Evolutionary conservation across 2,329 filamentous ascomycete species (phyloP).

Genomic region (Elsinoe perseae): DNA sequence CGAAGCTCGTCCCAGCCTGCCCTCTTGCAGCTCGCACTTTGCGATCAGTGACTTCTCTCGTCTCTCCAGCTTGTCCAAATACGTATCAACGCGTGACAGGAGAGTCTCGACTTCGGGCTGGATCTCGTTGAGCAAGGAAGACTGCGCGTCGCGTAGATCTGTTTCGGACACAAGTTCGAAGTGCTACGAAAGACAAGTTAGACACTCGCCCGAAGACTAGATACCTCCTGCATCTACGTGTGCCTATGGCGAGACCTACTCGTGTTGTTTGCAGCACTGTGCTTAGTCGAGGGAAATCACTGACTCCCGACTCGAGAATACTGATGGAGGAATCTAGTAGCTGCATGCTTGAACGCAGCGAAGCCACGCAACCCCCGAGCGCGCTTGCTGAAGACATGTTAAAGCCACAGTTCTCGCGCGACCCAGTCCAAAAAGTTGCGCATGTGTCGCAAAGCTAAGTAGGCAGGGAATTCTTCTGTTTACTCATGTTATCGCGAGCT

Average conservation of each 20-base stretch:
- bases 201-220: background rate
- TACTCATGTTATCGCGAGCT: constrained; percentile 10
- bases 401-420: background rate
- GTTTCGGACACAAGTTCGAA: constrained; percentile 88
- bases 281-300: constrained; percentile 54
- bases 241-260: constrained; percentile 35
- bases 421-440: background rate
- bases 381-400: constrained; percentile 27
- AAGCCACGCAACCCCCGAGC: constrained; percentile 53
- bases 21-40: constrained; percentile 74
- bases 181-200: constrained; percentile 49
- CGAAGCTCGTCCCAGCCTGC: constrained; percentile 44
- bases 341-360: constrained; percentile 53
- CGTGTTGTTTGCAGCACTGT: constrained; percentile 57
- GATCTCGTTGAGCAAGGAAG: constrained; percentile 78
- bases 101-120: constrained; percentile 76
- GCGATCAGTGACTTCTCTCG: constrained; percentile 79
- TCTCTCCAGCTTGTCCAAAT: constrained; percentile 73
- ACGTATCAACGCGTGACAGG: constrained; percentile 71
- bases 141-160: constrained; percentile 71
- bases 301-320: constrained; percentile 55
- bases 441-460: too few relatives aligned
- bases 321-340: constrained; percentile 56
- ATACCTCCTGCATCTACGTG: background rate
- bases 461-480: too few relatives aligned